Percentiles rank a stretch among this genome's conserved stretches.
phyloP scores from a whole-genome alignment of 257 asterid species.

The Solanum rostratum region DNA sequence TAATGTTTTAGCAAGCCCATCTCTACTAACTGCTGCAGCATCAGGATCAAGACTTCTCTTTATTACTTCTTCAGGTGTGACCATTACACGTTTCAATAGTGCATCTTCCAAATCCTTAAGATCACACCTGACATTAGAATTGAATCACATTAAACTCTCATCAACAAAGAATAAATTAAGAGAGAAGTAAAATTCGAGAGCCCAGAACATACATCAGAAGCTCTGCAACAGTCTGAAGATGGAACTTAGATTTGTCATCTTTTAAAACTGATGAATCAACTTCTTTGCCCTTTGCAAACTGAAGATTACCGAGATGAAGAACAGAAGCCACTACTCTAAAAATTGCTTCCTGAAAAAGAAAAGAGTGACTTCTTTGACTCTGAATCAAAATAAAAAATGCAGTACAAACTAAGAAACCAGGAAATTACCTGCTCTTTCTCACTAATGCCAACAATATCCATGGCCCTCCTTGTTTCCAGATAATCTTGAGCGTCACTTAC shows the following conservation, averaged over 20 bases:
- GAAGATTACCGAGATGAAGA: conserved; percentile 89
- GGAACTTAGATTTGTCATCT: conserved; percentile 86
- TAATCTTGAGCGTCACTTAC: conserved; percentile 85
- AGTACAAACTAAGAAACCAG: conserved; percentile 4
- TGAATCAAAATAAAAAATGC: neutral
- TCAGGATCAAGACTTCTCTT: conserved; percentile 97
- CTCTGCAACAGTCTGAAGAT: conserved; percentile 71
- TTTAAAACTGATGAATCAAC: conserved; percentile 75
- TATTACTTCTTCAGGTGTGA: conserved; percentile 98
- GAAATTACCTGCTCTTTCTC: conserved; percentile 69
- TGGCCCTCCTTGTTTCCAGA: conserved; percentile 97
- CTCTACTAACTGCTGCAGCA: conserved; percentile 79
- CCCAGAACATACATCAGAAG: conserved; percentile 61
- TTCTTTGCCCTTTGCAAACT: conserved; percentile 77
- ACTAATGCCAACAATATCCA: conserved; percentile 97
- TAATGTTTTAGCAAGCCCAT: conserved; percentile 82
- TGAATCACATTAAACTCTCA: conserved; percentile 4
- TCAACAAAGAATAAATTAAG: neutral
- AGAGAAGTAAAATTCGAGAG: conserved; percentile 5
- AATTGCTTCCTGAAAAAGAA: conserved; percentile 70
- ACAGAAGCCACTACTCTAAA: conserved; percentile 94
- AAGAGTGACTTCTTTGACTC: conserved; percentile 6
- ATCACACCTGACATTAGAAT: conserved; percentile 51
- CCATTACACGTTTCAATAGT: conserved; percentile 93
- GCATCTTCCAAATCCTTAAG: conserved; percentile 74